These are phyloP conservation scores for Talaromyces borbonicus DNA, from an alignment of 495 filamentous ascomycete species.

Conservation along the genomic window DNA sequence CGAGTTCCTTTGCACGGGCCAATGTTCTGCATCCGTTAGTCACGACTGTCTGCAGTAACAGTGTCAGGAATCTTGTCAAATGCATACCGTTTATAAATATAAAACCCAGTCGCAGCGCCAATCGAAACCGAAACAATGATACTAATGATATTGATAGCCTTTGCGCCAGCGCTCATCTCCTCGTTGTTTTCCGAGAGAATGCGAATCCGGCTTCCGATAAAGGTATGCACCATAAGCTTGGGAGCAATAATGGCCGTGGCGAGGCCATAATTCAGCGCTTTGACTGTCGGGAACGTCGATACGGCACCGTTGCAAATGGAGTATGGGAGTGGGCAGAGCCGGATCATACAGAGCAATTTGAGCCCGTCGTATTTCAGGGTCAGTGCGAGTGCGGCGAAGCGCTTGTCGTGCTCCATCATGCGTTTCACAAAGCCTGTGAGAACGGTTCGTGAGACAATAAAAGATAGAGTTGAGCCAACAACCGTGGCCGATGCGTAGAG, in stretches of 20 bases:
- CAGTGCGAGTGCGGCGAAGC: conserved; percentile 60
- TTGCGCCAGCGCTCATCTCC: conserved; percentile 42
- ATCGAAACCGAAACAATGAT: conserved; percentile 62
- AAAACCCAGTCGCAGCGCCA: conserved; percentile 65
- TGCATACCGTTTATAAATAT: conserved; percentile 66
- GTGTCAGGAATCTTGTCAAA: no score
- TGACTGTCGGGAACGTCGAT: conserved; percentile 83
- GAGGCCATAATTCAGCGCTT: conserved; percentile 60
- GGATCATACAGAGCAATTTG: conserved; percentile 83
- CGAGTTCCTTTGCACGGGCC: conserved; percentile 72
- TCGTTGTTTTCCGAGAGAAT: conserved; percentile 58
- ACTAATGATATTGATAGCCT: conserved; percentile 67
- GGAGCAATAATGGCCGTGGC: conserved; percentile 72
- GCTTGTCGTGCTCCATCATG: conserved; percentile 70
- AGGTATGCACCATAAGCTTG: conserved; percentile 85
- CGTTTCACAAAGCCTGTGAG: conserved; percentile 67
- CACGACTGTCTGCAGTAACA: no score
- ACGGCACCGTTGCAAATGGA: conserved; percentile 90
- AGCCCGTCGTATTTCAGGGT: conserved; percentile 74
- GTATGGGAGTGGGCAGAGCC: conserved; percentile 90
- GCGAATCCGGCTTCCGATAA: conserved; percentile 68
- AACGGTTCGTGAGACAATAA: conserved; percentile 68
- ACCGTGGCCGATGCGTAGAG: conserved; percentile 73
- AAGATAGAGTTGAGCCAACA: conserved; percentile 64
- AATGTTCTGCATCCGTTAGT: conserved; percentile 48